Base-by-base conservation (phyloP, 176 grass and related monocot species). In the Phoenix roebelenii region DNA sequence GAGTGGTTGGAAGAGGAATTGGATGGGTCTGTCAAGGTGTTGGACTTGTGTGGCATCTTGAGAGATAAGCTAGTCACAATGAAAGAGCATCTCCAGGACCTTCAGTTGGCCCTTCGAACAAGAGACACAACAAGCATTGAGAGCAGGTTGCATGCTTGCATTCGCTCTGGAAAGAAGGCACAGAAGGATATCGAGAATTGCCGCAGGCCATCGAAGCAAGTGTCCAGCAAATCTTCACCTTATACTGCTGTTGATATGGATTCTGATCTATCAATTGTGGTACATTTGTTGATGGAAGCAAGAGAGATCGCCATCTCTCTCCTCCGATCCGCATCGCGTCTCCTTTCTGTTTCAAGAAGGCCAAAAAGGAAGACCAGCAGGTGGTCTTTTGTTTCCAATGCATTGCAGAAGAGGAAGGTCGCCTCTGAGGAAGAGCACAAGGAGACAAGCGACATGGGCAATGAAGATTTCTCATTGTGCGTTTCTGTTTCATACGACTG, bases 261-360 rank as follows among this genome's bases (percentile, higher is more conserved):
- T 25, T 25, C 4, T 19, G 39, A 71, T 28, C 9, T 51, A 19
- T 51, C 22, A 16, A 1, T 51, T 22, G 39, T 60, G 23, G 7
- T 60, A 4, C 24, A 15, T 15, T 25, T n/a, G 19, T n/a, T 72
- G 58, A 29, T 23, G 0, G 58, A 48, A 51, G 50, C 59, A 5
- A 63, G 70, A 54, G 59, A 55, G 20, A 29, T 63, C 51, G 55
- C 59, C 25, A 19, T 55, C 25, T 63, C 51, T 55, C 49, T 72
- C 7, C 70, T 72, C 23, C 12, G 5, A 15, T 62, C 26, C 17
- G 16, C 39, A 3, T 15, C 54, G 3, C 16, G 12, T 44, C 22
- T 72, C 25, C 7, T 62, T 25, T 54, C 59, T 3, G 17, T 9
- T 50, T 25, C 49, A n/a, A 54, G n/a, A n/a, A 54, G n/a, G 18